Evolutionary conservation across 2,329 filamentous ascomycete species (phyloP), one percentile per base, ranked within the genome.

Genomic region (Trichophyton equinum): DNA sequence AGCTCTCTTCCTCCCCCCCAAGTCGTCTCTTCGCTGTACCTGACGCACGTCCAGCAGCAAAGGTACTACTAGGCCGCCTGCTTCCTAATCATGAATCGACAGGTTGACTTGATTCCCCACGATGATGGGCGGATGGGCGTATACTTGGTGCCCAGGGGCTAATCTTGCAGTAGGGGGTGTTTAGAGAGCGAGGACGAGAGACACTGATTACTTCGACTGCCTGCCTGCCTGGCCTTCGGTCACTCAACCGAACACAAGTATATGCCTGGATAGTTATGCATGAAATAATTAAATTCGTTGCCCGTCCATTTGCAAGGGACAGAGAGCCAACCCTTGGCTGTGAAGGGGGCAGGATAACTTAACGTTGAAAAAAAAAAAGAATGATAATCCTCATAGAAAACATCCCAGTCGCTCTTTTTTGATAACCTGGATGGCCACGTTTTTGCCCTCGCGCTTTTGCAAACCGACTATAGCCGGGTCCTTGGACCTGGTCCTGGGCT

Each of bases 401-500:
- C 22, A 27, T 33, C 49, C 49, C 49, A 53, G 27, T 25, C 40
- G 9, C 7, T 53, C 22, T 53, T 27, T 33, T 33, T 53, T 33
- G 49, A 27, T 53, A 33, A 53, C 44, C 44, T 47, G 20, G 44
- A 47, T 25, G 22, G 49, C 27, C 49, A 53, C 49, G 27, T 53
- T 33, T 53, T 53, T 25, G 15, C 33, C 49, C 9, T 51, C 11
- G 11, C 27, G 13, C 49, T 53, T 33, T 30, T 33, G 49, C 22
- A 53, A 53, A 25, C 49, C 49, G 49, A 53, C 49, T 53, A 8
- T 53, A 53, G 49, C 49, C 49, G 49, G 49, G 49, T 30, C 22
- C 44, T 53, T 53, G 22, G 49, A 18, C 27, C 27, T 53, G 27
- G 49, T n/a, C 49, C 49, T 53, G 22, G 11, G 49, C 11, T 30